phyloP scores from a whole-genome alignment of 768 basidiomycete genomes.

The Hemileccinum rubropunctum region DNA sequence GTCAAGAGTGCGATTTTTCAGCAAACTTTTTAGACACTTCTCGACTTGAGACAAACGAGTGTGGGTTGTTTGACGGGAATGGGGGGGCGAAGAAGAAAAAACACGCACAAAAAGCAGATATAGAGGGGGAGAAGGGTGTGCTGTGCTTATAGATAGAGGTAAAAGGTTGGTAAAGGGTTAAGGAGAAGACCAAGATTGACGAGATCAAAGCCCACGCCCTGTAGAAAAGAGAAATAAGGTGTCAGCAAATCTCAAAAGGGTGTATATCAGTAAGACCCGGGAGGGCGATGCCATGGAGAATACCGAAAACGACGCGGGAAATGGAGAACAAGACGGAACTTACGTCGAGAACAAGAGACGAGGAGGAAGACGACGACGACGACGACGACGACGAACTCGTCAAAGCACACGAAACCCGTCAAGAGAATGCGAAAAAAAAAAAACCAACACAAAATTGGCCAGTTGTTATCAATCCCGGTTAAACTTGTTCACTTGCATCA shows the following conservation, averaged over 20 bases:
- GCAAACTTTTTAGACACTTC: slow-evolving; percentile 28
- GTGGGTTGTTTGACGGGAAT: slow-evolving; percentile 26
- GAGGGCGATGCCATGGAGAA: neutral
- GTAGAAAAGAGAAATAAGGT: neutral
- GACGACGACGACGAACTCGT: slow-evolving; percentile 17
- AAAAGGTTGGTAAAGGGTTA: slow-evolving; percentile 34
- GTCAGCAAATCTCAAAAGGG: slow-evolving; percentile 7
- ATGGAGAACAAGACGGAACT: slow-evolving; percentile 9
- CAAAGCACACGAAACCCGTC: slow-evolving; percentile 20
- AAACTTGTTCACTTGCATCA: slow-evolving; percentile 16
- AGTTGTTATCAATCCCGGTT: slow-evolving; percentile 13
- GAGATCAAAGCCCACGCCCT: slow-evolving; percentile 32
- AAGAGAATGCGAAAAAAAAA: slow-evolving; percentile 20
- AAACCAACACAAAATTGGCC: slow-evolving; percentile 13
- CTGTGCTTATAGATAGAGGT: slow-evolving; percentile 40
- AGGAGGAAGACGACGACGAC: slow-evolving; percentile 15
- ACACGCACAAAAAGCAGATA: slow-evolving; percentile 40
- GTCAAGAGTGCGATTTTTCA: slow-evolving; percentile 29
- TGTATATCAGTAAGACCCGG: neutral
- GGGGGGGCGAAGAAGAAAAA: slow-evolving; percentile 29
- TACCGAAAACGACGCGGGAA: neutral
- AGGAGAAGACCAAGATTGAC: slow-evolving; percentile 34
- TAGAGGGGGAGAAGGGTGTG: slow-evolving; percentile 32
- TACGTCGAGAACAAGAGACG: slow-evolving; percentile 23
- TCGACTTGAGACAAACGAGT: slow-evolving; percentile 29